Evolutionary conservation across 495 filamentous ascomycete genomes (phyloP).

Genomic region (Viridothelium virens): DNA sequence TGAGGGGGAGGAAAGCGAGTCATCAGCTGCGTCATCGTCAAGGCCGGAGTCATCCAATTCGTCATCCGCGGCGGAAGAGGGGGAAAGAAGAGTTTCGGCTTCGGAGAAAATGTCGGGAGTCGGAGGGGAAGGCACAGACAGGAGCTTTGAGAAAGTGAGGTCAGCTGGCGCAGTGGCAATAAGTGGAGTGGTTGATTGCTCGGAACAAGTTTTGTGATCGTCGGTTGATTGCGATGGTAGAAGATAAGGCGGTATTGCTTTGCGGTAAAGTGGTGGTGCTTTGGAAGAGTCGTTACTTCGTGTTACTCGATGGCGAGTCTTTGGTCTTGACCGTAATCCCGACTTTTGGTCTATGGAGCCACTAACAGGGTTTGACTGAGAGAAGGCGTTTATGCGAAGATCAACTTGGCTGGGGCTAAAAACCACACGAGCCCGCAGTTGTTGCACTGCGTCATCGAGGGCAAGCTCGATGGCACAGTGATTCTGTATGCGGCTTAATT

Average conservation of each 20-base stretch:
- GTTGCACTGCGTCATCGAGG: constrained; percentile 72
- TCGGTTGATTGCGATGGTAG: constrained; percentile 4
- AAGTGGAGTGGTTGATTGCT: constrained; percentile 13
- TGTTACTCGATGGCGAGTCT: constrained; percentile 12
- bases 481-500: constrained; percentile 71
- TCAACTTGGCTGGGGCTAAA: constrained; percentile 70
- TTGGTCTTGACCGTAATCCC: constrained; percentile 14
- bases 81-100: constrained; percentile 19
- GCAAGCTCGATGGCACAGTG: constrained; percentile 81
- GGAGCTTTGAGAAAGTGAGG: constrained; percentile 19
- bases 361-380: constrained; percentile 8
- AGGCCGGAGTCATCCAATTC: constrained; percentile 9
- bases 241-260: constrained; percentile 8
- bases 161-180: constrained; percentile 9
- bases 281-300: constrained; percentile 11
- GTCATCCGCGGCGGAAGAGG: constrained; percentile 19
- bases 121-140: not conserved
- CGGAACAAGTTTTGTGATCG: constrained; percentile 5
- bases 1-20: constrained; percentile 15
- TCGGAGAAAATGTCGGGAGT: constrained; percentile 5
- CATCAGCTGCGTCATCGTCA: constrained; percentile 1
- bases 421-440: constrained; percentile 64
- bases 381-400: constrained; percentile 35
- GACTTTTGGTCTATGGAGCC: not conserved
- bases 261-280: not conserved